A percentile compares a stretch with the other conserved stretches of the same genome.
Conservation (phyloP, 139 green algal species). For the Haematococcus sp. region DNA sequence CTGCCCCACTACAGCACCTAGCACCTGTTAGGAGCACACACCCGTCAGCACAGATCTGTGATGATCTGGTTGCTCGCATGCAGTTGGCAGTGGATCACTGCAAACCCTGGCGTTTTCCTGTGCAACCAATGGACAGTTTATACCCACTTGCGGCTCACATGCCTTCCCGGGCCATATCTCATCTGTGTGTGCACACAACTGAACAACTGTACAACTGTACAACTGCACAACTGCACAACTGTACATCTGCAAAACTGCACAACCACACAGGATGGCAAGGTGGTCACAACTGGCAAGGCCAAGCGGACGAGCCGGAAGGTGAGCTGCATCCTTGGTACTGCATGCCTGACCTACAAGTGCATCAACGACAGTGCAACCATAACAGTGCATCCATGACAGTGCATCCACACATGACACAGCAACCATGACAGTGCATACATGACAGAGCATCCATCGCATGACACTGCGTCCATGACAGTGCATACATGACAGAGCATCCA, state of each 20-base stretch:
- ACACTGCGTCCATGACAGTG: background rate
- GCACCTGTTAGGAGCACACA: too few relatives aligned
- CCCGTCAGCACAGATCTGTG: too few relatives aligned
- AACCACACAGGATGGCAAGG: slow-evolving; percentile 52
- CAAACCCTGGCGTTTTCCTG: too few relatives aligned
- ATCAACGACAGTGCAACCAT: background rate
- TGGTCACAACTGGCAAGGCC: slow-evolving; percentile 30
- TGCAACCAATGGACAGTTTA: too few relatives aligned
- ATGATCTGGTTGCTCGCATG: too few relatives aligned
- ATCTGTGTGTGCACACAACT: background rate
- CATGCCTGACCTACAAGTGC: background rate
- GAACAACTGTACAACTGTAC: background rate
- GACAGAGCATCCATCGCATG: background rate
- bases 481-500: too few relatives aligned
- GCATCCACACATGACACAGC: background rate
- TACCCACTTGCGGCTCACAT: too few relatives aligned
- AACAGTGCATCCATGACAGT: background rate
- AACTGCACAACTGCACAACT: background rate
- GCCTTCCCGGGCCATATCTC: too few relatives aligned
- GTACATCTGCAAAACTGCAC: background rate
- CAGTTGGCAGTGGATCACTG: too few relatives aligned
- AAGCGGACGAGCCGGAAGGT: slow-evolving; percentile 39
- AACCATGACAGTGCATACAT: background rate
- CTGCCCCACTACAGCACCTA: too few relatives aligned
- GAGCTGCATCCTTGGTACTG: background rate